Evolutionary conservation across 75 land plant genomes (phyloP), one percentile per base, ranked within the genome.

Genomic region (Picea glauca): DNA sequence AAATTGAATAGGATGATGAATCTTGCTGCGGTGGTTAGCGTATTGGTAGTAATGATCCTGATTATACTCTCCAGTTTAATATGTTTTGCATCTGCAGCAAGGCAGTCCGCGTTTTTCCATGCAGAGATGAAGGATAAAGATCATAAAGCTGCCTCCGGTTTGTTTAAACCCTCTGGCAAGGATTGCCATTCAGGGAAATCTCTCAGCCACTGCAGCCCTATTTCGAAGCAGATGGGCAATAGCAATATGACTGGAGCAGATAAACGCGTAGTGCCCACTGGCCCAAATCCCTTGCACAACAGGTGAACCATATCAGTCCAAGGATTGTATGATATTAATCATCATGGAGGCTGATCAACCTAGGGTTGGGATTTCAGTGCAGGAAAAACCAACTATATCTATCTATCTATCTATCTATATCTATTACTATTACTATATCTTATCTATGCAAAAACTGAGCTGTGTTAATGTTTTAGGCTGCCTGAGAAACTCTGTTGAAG

Each of bases 251-350:
- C 74, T 43, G 60, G 32, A 35, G 83, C 31, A 15, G 83, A 81
- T 58, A 81, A 84, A 21, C 65, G 85, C 32, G 56, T 77, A 33
- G 85, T 84, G 21, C 85, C 85, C 0, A 84, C 84, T 20, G 85
- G 85, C 33, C 85, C 85, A 72, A 84, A 84, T 77, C 85, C 85
- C 7, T 77, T 84, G 84, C 85, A 84, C 80, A 81, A 81, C 58
- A 70, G 75, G 76, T 79, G 74, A 70, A 35, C 0, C 11, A 50
- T 1, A 40, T 40, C 43, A 40, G 43, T 40, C 43, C 43, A 50
- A 43, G 6, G 74, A 43, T 43, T 70, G 74, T 70, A 43, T 63
- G 31, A 50, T 50, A 50, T 9, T 23, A 26, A 8, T 40, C 1
- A 70, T 7, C 23, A 43, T 8, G 8, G 50, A 20, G 2, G 20